Conservation (phyloP, 208 protist species). For the Naegleria fowleri region DNA sequence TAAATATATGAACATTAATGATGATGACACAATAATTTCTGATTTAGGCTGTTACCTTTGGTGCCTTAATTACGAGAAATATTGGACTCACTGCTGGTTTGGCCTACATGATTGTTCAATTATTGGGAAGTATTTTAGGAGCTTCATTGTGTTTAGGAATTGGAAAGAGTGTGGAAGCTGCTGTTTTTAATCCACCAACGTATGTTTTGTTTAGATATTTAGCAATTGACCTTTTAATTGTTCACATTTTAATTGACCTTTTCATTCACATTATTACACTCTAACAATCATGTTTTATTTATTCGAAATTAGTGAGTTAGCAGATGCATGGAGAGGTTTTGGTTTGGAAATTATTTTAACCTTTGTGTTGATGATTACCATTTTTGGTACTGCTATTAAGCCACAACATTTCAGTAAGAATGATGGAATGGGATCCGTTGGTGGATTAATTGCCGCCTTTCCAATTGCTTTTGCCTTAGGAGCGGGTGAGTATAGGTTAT, state of each 20-base stretch:
- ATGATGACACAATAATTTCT: too few species aligned
- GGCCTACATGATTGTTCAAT: not conserved
- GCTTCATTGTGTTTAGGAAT: not conserved
- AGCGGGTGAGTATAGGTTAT: not conserved
- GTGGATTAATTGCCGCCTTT: not conserved
- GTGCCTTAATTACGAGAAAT: not conserved
- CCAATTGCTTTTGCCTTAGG: conserved; percentile 9
- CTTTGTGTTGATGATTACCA: not conserved
- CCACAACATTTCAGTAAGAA: not conserved
- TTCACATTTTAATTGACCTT: too few species aligned
- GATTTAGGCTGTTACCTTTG: not conserved
- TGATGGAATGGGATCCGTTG: not conserved
- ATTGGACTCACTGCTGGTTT: not conserved
- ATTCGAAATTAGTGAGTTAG: not conserved
- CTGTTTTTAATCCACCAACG: not conserved
- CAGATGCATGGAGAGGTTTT: conserved; percentile 6
- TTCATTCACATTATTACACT: too few species aligned
- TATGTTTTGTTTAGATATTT: too few species aligned
- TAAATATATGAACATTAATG: too few species aligned
- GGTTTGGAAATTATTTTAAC: conserved; percentile 11
- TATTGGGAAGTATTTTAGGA: not conserved
- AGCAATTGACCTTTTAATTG: too few species aligned
- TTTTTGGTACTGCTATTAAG: not conserved
- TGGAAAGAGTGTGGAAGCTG: not conserved
- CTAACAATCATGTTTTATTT: not conserved